Percentiles rank a stretch among this genome's conserved stretches.
Conservation (phyloP, 2,329 filamentous ascomycete species). For the Trichoderma sp. region DNA sequence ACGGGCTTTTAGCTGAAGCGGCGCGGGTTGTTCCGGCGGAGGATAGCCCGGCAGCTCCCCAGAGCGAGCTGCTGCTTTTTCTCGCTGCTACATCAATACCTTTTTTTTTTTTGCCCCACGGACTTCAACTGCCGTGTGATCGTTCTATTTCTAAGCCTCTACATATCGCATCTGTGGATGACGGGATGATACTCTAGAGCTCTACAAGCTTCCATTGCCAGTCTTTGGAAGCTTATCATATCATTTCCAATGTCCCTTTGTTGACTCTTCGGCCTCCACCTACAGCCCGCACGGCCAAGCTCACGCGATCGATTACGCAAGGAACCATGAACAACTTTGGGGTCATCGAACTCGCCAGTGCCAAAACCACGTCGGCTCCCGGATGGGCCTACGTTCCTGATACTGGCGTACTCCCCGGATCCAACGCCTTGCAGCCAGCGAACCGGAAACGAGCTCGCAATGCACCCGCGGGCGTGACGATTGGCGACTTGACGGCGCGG, state of each 20-base stretch:
- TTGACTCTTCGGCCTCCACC: not conserved
- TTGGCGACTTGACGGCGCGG: constrained; percentile 72
- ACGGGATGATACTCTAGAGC: constrained; percentile 4
- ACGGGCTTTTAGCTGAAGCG: not conserved
- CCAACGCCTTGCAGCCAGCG: constrained; percentile 53
- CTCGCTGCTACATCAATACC: constrained; percentile 11
- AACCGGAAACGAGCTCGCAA: constrained; percentile 73
- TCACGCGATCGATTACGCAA: not conserved
- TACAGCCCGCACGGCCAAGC: not conserved
- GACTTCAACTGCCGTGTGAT: not conserved
- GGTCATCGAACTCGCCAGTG: constrained; percentile 78
- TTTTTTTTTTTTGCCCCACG: not conserved
- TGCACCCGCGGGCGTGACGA: constrained; percentile 50
- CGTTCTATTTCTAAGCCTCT: not conserved
- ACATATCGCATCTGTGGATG: not conserved
- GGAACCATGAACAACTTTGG: constrained; percentile 65
- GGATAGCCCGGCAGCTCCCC: constrained; percentile 10
- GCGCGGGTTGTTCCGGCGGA: constrained; percentile 29
- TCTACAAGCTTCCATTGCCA: not conserved
- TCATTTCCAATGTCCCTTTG: not conserved
- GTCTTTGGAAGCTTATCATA: not conserved
- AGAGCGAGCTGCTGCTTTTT: constrained; percentile 13
- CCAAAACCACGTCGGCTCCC: constrained; percentile 69
- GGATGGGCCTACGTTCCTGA: constrained; percentile 94
- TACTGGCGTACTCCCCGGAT: constrained; percentile 56